Conservation (phyloP, 2,329 filamentous ascomycete species). For the Endoconidiophora laricicola region DNA sequence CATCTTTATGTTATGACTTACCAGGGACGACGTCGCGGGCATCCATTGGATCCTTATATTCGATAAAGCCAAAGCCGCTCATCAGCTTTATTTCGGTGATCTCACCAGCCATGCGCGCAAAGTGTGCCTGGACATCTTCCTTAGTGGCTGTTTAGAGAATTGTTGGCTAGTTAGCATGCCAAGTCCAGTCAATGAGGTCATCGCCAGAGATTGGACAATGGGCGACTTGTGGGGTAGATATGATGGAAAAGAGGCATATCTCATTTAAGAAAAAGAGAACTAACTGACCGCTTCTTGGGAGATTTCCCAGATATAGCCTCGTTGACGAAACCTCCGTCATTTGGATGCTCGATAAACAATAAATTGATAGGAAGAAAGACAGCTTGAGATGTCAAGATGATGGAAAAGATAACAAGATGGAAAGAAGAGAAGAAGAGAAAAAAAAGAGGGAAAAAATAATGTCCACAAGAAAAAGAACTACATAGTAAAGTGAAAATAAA, state of each 20-base stretch:
- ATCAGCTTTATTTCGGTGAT: slow-evolving; percentile 99
- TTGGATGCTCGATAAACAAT: slow-evolving; percentile 19
- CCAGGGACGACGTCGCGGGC: slow-evolving; percentile 95
- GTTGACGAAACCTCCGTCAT: slow-evolving; percentile 88
- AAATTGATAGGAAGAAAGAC: slow-evolving; percentile 12
- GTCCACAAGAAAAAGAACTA: neutral
- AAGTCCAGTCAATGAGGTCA: slow-evolving; percentile 6
- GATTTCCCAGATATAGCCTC: slow-evolving; percentile 92
- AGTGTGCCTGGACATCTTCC: slow-evolving; percentile 89
- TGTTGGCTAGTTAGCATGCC: slow-evolving; percentile 3
- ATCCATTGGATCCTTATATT: slow-evolving; percentile 97
- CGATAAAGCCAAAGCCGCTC: slow-evolving; percentile 99
- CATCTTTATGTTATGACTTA: slow-evolving; percentile 30
- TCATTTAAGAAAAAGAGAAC: slow-evolving; percentile 17
- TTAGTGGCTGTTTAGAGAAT: slow-evolving; percentile 58
- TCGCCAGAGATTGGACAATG: neutral
- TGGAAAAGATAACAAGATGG: slow-evolving; percentile 5
- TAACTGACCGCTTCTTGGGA: slow-evolving; percentile 91
- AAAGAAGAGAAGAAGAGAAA: slow-evolving; percentile 6
- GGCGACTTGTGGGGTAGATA: slow-evolving; percentile 3
- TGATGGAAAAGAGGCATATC: neutral
- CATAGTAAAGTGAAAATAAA: neutral
- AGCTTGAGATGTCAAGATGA: slow-evolving; percentile 11
- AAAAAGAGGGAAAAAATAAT: neutral
- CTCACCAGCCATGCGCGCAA: slow-evolving; percentile 90